Base-by-base conservation (phyloP, 2,329 filamentous ascomycete genomes). In the Chrysoporthe puriensis region DNA sequence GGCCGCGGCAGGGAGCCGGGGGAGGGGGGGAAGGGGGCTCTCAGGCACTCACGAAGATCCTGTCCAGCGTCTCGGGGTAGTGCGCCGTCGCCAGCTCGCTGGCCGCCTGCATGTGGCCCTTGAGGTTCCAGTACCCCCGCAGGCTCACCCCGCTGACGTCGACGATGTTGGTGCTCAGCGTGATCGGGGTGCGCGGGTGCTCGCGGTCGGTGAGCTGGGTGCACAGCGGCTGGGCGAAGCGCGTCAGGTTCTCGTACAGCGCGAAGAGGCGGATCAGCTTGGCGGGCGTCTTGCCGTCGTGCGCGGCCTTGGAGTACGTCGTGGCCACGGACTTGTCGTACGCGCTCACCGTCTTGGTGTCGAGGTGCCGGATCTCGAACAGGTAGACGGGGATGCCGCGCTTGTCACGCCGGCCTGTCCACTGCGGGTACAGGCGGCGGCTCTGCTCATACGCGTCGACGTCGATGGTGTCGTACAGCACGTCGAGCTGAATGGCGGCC, bases 101-200 rank as follows among this genome's bases (percentile, higher is more conserved):
- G 1, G 94, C 94, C 75, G 94, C 91, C 81, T 97, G 94, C 94
- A 98, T 97, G 79, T 97, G 95, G 34, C 82, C 82, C 83, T 96
- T 96, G 70, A 98, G 80, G 79, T 96, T 96, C 95, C 95, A 97
- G 78, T 97, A 97, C 81, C 96, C 94, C 82, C 92, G 93, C 78
- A 98, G 79, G 6, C 93, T 93, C 36, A 97, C 94, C 16, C 90
- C 90, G 18, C 89, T 91, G 71, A 98, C 93, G 77, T 98, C 95
- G 67, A 97, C 94, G 73, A 98, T 97, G 80, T 97, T 97, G 74
- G 92, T 97, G 75, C 91, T 94, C 73, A 96, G 90, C 50, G 94
- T 95, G 73, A 97, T 93, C 7, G 95, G 95, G n/a, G 92, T 94
- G 71, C 90, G 87, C 9, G 90, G 85, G 76, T 92, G 82, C 8